Base-by-base conservation (phyloP, 31 red algal genomes). In the Pterothamnion heteromorphum region DNA sequence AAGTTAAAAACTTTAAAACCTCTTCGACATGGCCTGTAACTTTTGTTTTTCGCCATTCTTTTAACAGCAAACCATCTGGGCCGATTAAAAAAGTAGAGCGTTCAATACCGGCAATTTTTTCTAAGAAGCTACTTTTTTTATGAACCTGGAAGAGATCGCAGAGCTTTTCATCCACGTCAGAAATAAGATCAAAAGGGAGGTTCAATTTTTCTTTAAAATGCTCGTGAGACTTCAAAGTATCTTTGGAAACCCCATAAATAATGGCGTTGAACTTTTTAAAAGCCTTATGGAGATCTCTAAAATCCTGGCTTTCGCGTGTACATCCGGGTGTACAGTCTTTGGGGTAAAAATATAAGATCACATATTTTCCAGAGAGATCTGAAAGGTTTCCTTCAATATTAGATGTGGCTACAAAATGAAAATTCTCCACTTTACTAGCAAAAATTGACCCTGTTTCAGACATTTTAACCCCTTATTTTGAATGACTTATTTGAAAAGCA, bases 11-110 rank as follows among this genome's bases (percentile, higher is more conserved):
- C 20, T 92, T 44, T 28, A 92, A 36, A 18, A 96, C 95, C 36
- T 93, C 81, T 5, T 91, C 90, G n/a, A 87, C 87, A 76, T 96
- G 95, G 28, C 92, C 92, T 24, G 57, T 84, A 3, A 88, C 87
- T 35, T 94, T 96, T 23, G 94, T 86, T 57, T 88, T 92, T 31
- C 92, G 80, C 95, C 95, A 96, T 38, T 89, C 92, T 57, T 94
- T 94, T 4, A 39, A 44, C 14, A 96, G 28, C 27, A 92, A 88
- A 18, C 95, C 95, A 22, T 90, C 92, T 33, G 4, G 2, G 44
- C 80, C 74, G 33, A 96, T 35, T 43, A 96, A 43, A 92, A 96
- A 96, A 0, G 95, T 94, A 30, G 89, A 92, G 23, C 95, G 89
- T 35, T 94, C 95, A 74, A 96, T 89, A 1, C 83, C 95, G 92